Conservation (phyloP, 345 rosid genomes). For the Citrus mangshanensis region DNA sequence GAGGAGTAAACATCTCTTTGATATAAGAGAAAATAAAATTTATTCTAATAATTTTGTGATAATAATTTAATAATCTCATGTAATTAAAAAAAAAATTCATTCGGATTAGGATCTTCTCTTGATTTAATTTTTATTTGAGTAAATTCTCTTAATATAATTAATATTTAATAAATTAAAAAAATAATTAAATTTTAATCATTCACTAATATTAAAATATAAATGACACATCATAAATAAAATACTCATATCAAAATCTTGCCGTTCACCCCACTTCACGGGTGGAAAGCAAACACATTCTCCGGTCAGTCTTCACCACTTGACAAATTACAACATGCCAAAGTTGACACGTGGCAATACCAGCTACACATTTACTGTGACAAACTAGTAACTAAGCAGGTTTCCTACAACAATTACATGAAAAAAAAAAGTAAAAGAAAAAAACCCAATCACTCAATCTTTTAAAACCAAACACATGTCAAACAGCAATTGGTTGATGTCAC, state of each 20-base stretch:
- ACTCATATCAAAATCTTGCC: too few species aligned
- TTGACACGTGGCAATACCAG: neutral
- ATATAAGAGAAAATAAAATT: too few species aligned
- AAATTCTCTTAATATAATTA: too few species aligned
- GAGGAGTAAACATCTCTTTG: too few species aligned
- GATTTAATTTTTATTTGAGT: accelerated
- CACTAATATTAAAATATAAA: accelerated
- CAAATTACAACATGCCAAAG: neutral
- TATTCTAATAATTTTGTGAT: too few species aligned
- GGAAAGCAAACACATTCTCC: neutral
- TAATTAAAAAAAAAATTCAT: too few species aligned
- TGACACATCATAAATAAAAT: too few species aligned
- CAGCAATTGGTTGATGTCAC: neutral
- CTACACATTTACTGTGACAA: neutral
- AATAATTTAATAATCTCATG: too few species aligned
- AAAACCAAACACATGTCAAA: neutral
- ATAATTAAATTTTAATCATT: too few species aligned
- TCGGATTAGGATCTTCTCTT: accelerated
- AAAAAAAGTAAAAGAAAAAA: neutral
- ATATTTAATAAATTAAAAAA: too few species aligned
- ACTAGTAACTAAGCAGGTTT: constrained; percentile 1
- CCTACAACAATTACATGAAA: neutral
- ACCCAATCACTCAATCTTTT: too few species aligned
- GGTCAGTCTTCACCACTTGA: neutral
- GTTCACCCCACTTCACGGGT: too few species aligned